Base-by-base conservation (phyloP, 2,329 filamentous ascomycete species). In the Xylariaceae sp. region DNA sequence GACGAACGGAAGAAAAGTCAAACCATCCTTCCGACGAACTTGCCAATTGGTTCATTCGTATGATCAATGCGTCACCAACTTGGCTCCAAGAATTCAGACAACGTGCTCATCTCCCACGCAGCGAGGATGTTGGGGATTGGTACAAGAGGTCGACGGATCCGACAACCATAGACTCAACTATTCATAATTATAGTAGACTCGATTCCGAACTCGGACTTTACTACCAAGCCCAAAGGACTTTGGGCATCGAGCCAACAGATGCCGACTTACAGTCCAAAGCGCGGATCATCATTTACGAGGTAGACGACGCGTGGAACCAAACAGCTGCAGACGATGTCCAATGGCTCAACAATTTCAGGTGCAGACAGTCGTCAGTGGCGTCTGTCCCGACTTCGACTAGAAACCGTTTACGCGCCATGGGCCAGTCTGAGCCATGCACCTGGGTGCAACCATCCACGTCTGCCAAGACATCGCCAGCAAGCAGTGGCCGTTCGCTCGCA, bases 271-370 rank as follows among this genome's bases (percentile, higher is more conserved):
- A 83, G 58, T 69, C 68, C 27, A 71, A 82, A 57, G 81, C 80
- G 18, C 75, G 82, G 53, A 71, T 82, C 45, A 81, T 84, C 57
- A 80, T 85, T 18, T 84, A 82, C 63, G 80, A 82, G 42, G 76
- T 73, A 50, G 79, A 83, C 45, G 81, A 85, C 56, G 75, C 75
- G 10, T 84, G 81, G 80, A 84, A 84, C 54, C 81, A 83, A 58
- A 85, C 81, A 1, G 76, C 75, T 0, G 78, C 80, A 3, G 81
- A 85, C 54, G 79, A 81, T 52, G 55, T 68, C 2, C 63, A 70
- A 3, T 83, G 80, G 76, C 68, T 85, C 1, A 62, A 68, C 3
- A 66, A 71, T 11, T 85, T 85, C 66, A 77, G 72, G 51, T 63
- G 69, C 38, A 71, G 77, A 44, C 75, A 81, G 53, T 49, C 61